Evolutionary conservation across 805 yeast genomes (phyloP).

Genomic region (Kregervanrija delftensis): DNA sequence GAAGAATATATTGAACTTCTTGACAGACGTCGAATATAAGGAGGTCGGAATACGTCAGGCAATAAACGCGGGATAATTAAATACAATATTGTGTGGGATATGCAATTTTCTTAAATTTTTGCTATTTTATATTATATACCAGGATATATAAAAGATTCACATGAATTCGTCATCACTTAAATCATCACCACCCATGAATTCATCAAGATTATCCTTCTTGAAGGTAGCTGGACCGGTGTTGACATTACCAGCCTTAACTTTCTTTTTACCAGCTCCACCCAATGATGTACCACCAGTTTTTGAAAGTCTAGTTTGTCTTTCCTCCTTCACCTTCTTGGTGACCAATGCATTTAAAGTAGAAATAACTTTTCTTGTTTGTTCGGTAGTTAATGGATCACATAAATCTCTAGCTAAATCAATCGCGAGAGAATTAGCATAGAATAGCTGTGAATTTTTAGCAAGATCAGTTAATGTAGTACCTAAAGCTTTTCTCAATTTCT

Average conservation of each 20-base stretch:
- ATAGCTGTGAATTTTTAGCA: slow-evolving; percentile 53
- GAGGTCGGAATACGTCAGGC: too few relatives aligned
- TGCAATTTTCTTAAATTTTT: too few relatives aligned
- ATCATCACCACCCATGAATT: slow-evolving; percentile 45
- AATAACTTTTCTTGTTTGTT: slow-evolving; percentile 76
- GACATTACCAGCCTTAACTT: slow-evolving; percentile 69
- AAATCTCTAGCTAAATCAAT: slow-evolving; percentile 83
- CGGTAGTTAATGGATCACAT: slow-evolving; percentile 72
- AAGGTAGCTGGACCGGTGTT: slow-evolving; percentile 46
- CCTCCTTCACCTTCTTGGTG: slow-evolving; percentile 83
- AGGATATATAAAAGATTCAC: slow-evolving; percentile 31
- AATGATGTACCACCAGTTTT: slow-evolving; percentile 80
- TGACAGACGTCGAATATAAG: too few relatives aligned
- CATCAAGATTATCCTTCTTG: slow-evolving; percentile 63
- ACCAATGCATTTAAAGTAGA: slow-evolving; percentile 76
- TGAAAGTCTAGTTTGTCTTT: slow-evolving; percentile 79
- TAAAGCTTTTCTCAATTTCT: slow-evolving; percentile 67
- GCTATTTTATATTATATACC: too few relatives aligned
- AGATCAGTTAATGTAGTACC: slow-evolving; percentile 53
- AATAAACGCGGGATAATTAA: too few relatives aligned
- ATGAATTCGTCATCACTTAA: slow-evolving; percentile 79
- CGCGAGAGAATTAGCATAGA: slow-evolving; percentile 70
- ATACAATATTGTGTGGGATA: too few relatives aligned
- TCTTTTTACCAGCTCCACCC: slow-evolving; percentile 94
- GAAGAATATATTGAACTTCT: too few relatives aligned